Percentiles rank a stretch among this genome's conserved stretches.
Conservation (phyloP, 148 eudicot genomes). For the Fallopia convolvulus region DNA sequence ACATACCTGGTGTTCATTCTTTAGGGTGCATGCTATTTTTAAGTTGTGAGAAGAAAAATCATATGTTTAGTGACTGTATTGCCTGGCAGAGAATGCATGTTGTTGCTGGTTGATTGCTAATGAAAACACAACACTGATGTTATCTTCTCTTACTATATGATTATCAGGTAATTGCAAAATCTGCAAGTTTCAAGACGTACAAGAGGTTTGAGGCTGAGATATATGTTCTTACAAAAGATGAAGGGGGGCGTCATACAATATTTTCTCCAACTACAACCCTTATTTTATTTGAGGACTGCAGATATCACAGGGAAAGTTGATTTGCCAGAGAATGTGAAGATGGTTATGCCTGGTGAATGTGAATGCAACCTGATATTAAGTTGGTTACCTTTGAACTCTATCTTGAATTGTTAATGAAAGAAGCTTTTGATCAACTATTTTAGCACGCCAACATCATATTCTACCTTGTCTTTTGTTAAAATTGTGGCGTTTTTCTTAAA, state of each 20-base stretch:
- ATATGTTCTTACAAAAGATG: slow-evolving; percentile 90
- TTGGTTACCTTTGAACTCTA: too few species aligned
- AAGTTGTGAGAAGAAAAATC: too few species aligned
- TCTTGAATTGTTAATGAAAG: neutral
- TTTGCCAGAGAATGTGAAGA: slow-evolving; percentile 85
- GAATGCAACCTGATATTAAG: slow-evolving; percentile 74
- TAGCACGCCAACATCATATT: neutral
- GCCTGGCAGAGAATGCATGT: too few species aligned
- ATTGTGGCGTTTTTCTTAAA: neutral
- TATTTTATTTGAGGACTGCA: slow-evolving; percentile 91
- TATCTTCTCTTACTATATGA: neutral
- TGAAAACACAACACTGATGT: neutral
- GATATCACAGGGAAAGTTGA: slow-evolving; percentile 83
- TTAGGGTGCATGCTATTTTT: neutral
- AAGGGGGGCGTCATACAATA: slow-evolving; percentile 93
- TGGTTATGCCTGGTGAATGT: slow-evolving; percentile 99
- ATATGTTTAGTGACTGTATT: too few species aligned
- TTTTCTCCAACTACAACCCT: slow-evolving; percentile 80
- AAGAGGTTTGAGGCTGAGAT: slow-evolving; percentile 85
- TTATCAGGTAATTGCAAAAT: slow-evolving; percentile 79
- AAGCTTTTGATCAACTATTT: neutral
- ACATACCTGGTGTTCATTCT: neutral
- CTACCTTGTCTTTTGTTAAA: neutral
- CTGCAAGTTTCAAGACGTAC: slow-evolving; percentile 63
- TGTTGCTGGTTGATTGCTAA: too few species aligned